A percentile compares a stretch with the other conserved stretches of the same genome.
Conservation (phyloP, 345 rosid genomes). For the Camelina sativa region DNA sequence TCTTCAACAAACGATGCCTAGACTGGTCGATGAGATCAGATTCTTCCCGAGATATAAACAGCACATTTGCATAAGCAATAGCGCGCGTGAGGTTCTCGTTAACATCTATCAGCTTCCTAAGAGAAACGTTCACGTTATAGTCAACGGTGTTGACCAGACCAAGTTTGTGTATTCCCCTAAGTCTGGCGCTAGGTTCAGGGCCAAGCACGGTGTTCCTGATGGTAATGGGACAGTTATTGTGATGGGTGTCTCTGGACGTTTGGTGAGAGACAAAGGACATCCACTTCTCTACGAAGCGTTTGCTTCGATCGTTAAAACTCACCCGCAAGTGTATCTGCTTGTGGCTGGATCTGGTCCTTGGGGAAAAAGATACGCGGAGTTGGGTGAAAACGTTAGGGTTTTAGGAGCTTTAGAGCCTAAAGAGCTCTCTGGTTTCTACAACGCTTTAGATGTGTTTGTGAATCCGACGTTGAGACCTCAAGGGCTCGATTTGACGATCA, state of each 20-base stretch:
- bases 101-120: conserved; percentile 64
- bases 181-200: conserved; percentile 50
- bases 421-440: conserved; percentile 63
- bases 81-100: conserved; percentile 61
- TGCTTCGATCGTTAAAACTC: conserved; percentile 42
- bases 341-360: conserved; percentile 87
- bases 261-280: conserved; percentile 83
- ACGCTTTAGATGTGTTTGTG: conserved; percentile 69
- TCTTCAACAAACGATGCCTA: conserved; percentile 68
- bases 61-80: conserved; percentile 69
- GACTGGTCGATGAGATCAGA: conserved; percentile 59
- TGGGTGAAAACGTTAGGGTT: conserved; percentile 61
- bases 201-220: conserved; percentile 49
- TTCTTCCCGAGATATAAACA: conserved; percentile 68
- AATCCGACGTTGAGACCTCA: conserved; percentile 77
- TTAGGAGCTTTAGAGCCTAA: conserved; percentile 60
- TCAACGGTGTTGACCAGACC: conserved; percentile 71
- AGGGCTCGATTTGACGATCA: conserved; percentile 69
- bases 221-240: conserved; percentile 46
- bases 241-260: conserved; percentile 76
- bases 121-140: conserved; percentile 66
- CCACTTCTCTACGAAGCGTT: conserved; percentile 68
- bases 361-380: conserved; percentile 60
- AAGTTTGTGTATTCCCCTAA: conserved; percentile 51
- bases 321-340: conserved; percentile 52